Conservation (phyloP, 306 rosid genomes). For the Prunus davidiana region DNA sequence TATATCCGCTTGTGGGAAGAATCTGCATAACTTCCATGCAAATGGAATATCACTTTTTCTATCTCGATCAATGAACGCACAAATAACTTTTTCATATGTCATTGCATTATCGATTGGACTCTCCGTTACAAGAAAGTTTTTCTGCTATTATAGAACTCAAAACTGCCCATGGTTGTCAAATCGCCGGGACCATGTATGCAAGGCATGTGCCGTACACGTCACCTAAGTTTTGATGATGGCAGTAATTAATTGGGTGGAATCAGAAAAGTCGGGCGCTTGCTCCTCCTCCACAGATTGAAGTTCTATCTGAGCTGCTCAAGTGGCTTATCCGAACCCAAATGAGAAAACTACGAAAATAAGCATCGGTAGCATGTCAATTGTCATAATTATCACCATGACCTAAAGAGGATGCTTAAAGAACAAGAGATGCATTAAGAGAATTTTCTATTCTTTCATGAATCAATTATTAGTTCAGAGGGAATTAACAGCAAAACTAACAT, state of each 20-base stretch:
- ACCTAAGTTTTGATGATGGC: not conserved
- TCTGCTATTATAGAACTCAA: not conserved
- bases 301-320: not conserved
- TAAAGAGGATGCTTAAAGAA: not conserved
- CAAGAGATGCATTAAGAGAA: not conserved
- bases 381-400: not conserved
- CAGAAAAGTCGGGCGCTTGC: not conserved
- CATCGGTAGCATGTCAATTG: no score
- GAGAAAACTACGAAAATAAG: no score
- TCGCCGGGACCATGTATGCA: not conserved
- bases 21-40: not conserved
- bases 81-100: no score
- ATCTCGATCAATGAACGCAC: no score
- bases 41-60: no score
- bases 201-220: constrained; percentile 1
- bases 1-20: not conserved
- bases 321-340: no score
- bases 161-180: not conserved
- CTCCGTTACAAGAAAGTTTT: no score
- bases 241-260: not conserved
- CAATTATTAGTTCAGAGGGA: constrained; percentile 4
- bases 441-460: constrained; percentile 17
- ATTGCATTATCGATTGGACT: no score
- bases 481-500: constrained; percentile 21
- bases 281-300: no score